A percentile compares a stretch with the other conserved stretches of the same genome.
Evolutionary conservation across 2,329 filamentous ascomycete species (phyloP).

Genomic region (Alternaria sp.): DNA sequence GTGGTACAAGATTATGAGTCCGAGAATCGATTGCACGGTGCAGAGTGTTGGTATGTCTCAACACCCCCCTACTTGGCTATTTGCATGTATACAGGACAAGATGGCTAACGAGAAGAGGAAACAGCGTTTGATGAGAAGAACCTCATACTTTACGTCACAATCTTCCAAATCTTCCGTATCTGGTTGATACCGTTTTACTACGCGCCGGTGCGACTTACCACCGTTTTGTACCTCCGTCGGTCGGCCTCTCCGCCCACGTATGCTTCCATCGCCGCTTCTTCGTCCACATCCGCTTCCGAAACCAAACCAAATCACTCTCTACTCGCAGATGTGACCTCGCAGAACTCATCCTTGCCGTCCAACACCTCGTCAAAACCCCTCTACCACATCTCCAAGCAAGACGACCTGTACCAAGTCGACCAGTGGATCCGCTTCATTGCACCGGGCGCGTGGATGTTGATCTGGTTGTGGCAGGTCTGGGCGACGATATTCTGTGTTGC

Average conservation of each 20-base stretch:
- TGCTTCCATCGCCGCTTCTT: background rate
- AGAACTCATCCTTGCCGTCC: background rate
- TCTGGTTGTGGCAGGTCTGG: constrained; percentile 71
- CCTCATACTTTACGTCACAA: constrained; percentile 74
- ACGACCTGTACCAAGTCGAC: constrained; percentile 82
- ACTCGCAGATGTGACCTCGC: background rate
- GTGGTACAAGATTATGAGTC: constrained; percentile 82
- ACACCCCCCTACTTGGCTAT: no score
- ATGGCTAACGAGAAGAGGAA: background rate
- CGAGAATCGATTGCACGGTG: constrained; percentile 73
- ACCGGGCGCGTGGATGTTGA: constrained; percentile 64
- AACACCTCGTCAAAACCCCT: constrained; percentile 42
- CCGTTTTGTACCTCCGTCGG: constrained; percentile 67
- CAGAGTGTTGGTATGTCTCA: constrained; percentile 64
- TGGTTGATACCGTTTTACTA: constrained; percentile 81
- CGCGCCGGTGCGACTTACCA: constrained; percentile 72
- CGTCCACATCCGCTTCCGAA: background rate
- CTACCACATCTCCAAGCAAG: constrained; percentile 79
- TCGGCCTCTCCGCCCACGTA: background rate
- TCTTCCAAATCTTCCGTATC: constrained; percentile 78
- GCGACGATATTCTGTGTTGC: constrained; percentile 72
- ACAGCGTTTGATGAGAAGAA: constrained; percentile 73
- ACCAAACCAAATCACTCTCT: background rate
- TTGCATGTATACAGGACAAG: background rate
- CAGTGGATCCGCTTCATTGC: constrained; percentile 78